Evolutionary conservation across 805 yeast genomes (phyloP), one percentile per base, ranked within the genome.

Genomic region (Saccharomycopsis sp.): DNA sequence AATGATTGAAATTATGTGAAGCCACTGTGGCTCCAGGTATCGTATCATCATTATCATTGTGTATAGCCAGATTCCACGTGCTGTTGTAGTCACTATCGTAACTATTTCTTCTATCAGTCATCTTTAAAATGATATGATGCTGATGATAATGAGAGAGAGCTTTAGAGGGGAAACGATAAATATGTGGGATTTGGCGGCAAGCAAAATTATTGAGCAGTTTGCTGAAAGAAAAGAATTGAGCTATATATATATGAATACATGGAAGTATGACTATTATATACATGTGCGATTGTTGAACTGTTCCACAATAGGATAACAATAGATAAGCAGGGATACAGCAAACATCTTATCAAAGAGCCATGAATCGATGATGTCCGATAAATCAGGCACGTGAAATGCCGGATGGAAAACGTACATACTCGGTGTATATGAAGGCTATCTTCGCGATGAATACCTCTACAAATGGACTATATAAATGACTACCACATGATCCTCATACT

Each of bases 1-100:
- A 24, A 44, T 57, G 60, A 2, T 21, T 21, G 48, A 57, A 57
- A 24, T 53, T 56, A 24, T 57, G 60, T 16, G 48, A 7, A 15
- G 34, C 7, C 12, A 34, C 52, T 20, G 52, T 8, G 14, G 24
- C 20, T 5, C 7, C 52, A 29, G 37, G 37, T 12, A 29, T 12
- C 5, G 37, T 29, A 29, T 29, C 37, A 7, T 29, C 37, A 29
- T 29, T 29, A 29, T 29, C 37, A 29, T 29, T 12, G 37, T 29
- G 37, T n/a, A n/a, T n/a, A 29, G 37, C 5, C 5, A 29, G 37
- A 29, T 7, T 5, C 37, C 37, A 29, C 12, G 37, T 29, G 37
- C 37, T 29, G 12, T 29, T 29, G 37, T 29, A 29, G 37, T 29
- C 37, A 29, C 37, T 29, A 12, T 29, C 37, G 12, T 29, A 29